Base-by-base conservation (phyloP, 306 rosid genomes). In the Prosopis cineraria region DNA sequence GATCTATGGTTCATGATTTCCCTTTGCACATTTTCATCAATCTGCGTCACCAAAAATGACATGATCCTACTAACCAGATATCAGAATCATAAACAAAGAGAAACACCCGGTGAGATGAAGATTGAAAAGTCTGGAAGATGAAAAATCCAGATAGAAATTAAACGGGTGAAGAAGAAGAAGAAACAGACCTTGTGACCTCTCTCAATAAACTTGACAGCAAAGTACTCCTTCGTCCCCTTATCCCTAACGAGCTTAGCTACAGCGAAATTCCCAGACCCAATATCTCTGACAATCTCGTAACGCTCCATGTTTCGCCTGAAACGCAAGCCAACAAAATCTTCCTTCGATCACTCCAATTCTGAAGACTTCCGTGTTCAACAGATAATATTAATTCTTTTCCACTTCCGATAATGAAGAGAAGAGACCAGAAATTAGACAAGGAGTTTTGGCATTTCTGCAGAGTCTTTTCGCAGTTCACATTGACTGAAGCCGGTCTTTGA, bases 1-100 rank as follows among this genome's bases (percentile, higher is more conserved):
- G 98, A 93, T 82, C 97, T 88, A 58, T 93, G 98, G 83, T 93
- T 93, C 96, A 93, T 85, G 87, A 93, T 93, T 73, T 93, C 98
- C 82, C 93, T 89, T 53, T 80, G 89, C 16, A 93, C 98, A 64
- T 89, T 84, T 68, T 93, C 96, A 73, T 89, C 98, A 80, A 93
- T 90, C 98, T 93, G 85, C 80, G 83, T 56, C 1, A 47, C 55
- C 68, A 52, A 39, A 22, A 52, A 77, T 17, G 25, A n/a, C 81
- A 79, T 20, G 69, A 30, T 27, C 10, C 43, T 40, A 82, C 52
- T 48, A 84, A 74, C 50, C 45, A 82, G 9, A 78, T 64, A 70
- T 47, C 64, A 33, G 43, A 63, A 68, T 43, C 66, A 70, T 74
- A 66, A 14, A 63, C 25, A 53, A 19, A 44, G 0, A 34, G 3